Evolutionary conservation across 805 yeast genomes (phyloP).

Genomic region (Saccharomycopsis fodiens): DNA sequence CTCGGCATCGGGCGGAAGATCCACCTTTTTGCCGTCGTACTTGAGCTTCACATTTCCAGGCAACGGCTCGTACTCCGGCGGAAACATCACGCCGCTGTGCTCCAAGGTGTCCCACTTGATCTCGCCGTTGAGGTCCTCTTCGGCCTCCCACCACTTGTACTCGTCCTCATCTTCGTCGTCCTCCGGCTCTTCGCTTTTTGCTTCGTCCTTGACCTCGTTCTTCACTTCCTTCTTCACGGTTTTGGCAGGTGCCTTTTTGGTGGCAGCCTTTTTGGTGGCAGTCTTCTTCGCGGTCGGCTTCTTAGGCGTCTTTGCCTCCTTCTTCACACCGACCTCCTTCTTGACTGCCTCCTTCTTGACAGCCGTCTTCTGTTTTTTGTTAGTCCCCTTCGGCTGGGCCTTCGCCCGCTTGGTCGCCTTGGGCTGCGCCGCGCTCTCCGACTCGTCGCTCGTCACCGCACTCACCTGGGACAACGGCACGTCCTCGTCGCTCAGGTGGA

Average conservation of each 20-base stretch:
- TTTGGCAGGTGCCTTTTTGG: constrained; percentile 5
- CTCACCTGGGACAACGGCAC: constrained; percentile 16
- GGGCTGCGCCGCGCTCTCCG: constrained; percentile 5
- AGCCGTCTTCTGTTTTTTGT: constrained; percentile 17
- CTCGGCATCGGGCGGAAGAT: constrained; percentile 74
- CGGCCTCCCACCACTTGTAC: constrained; percentile 82
- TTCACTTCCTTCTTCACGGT: constrained; percentile 20
- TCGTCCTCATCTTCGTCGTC: constrained; percentile 50
- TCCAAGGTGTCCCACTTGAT: constrained; percentile 81
- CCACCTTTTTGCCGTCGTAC: constrained; percentile 72
- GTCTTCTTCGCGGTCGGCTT: constrained; percentile 3
- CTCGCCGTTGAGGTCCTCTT: constrained; percentile 61
- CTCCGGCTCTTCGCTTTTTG: constrained; percentile 23
- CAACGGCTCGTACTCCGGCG: constrained; percentile 84
- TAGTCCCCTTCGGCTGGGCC: constrained; percentile 6
- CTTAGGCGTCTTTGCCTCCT: constrained; percentile 2
- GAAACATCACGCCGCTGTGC: constrained; percentile 89
- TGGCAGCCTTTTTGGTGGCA: not conserved
- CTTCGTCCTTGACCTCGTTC: constrained; percentile 17
- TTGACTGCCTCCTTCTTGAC: constrained; percentile 20
- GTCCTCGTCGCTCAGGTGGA: constrained; percentile 18
- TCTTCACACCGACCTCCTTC: constrained; percentile 3
- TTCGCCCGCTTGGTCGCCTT: constrained; percentile 5
- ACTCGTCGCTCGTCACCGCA: constrained; percentile 12
- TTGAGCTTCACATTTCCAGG: constrained; percentile 69